Base-by-base conservation (phyloP, 257 asterid species). In the Leptodermis oblonga region DNA sequence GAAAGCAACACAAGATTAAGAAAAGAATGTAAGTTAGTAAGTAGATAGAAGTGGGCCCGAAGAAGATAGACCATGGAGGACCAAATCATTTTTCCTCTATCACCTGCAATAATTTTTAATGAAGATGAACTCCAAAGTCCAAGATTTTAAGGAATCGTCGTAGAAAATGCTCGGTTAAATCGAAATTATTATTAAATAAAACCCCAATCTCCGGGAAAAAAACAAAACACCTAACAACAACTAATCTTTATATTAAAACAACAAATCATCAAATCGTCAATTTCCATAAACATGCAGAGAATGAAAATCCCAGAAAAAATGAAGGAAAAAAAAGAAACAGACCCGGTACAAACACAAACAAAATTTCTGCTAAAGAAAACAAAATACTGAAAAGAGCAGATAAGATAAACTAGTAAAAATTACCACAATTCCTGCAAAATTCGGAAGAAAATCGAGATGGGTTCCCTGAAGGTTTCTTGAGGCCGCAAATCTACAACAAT, bases 11-110 rank as follows among this genome's bases (percentile, higher is more conserved):
- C n/a, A 18, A 31, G 18, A 20, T 7, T 7, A 45, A 30, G 2
- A 65, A 65, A 45, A 22, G 1, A 30, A 17, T 26, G 7, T 28
- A 30, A 26, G 15, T 36, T 20, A 53, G 43, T 28, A 11, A 67
- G 71, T 36, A 46, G 71, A 67, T 31, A n/a, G 14, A 22, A 20
- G 46, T 67, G 61, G 70, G 71, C 20, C 71, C 71, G 3, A 49
- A 49, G 25, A 0, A 28, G 4, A 22, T 43, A 23, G 55, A 11
- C 69, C 42, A 26, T 9, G 53, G 28, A 64, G 53, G 28, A 64
- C 55, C 14, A 64, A 43, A 39, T 14, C 5, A 43, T 3, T 17
- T 30, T 25, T 10, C 34, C 33, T 4, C 46, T 0, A 20, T 10
- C 6, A 33, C 46, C 61, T 36, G 37, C 49, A 10, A 12, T 22